Evolutionary conservation across 306 rosid genomes (phyloP).

Genomic region (Vigna mungo): DNA sequence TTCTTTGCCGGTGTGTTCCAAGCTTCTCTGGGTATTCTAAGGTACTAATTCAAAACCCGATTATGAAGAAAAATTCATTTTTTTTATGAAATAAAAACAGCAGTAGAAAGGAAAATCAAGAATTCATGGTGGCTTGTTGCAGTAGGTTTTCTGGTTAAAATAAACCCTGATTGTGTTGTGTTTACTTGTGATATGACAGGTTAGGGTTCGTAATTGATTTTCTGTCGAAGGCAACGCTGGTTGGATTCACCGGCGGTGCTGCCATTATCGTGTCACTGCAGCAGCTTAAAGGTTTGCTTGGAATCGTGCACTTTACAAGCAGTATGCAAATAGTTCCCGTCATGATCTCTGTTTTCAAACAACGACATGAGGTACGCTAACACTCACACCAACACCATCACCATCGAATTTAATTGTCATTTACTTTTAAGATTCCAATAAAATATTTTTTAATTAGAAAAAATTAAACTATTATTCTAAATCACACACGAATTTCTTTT

Average conservation of each 20-base stretch:
- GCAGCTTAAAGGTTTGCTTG: conserved; percentile 92
- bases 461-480: too few species aligned
- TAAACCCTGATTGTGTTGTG: background rate
- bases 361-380: conserved; percentile 64
- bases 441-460: background rate
- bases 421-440: conserved; percentile 1
- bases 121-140: background rate
- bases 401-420: background rate
- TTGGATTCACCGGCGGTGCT: conserved; percentile 96
- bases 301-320: conserved; percentile 78
- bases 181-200: conserved; percentile 45
- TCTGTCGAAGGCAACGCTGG: conserved; percentile 88
- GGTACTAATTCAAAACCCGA: conserved; percentile 49
- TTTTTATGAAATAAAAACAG: background rate
- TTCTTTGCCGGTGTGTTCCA: conserved; percentile 91
- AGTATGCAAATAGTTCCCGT: conserved; percentile 90
- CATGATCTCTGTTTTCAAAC: conserved; percentile 61
- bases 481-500: too few species aligned
- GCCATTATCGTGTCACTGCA: conserved; percentile 92
- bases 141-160: conserved; percentile 1
- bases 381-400: background rate
- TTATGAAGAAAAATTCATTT: background rate
- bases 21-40: conserved; percentile 80
- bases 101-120: background rate
- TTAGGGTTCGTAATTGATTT: conserved; percentile 91